Base-by-base conservation (phyloP, 148 eudicot genomes). In the Camellia lanceoleosa region DNA sequence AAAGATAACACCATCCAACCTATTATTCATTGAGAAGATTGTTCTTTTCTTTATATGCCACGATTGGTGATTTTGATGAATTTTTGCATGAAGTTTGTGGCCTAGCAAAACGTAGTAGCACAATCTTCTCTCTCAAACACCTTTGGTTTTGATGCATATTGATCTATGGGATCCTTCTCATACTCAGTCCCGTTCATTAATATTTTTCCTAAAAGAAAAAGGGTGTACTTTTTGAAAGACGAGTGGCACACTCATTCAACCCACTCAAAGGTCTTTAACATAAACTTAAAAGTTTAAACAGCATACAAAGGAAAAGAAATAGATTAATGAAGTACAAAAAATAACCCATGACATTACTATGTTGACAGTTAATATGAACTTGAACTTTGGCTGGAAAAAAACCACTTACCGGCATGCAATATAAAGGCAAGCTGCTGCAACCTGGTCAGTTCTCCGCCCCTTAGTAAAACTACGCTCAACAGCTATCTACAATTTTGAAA, bases 371-470 rank as follows among this genome's bases (percentile, higher is more conserved):
- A 58, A 58, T 41, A 56, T 56, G 7, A 58, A 74, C 16, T 58
- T 51, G 20, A 56, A 42, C 49, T 74, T 58, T 18, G 65, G 11
- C 23, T 16, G 60, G 68, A 52, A 4, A 30, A 63, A 76, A 63
- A 62, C 12, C 47, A 46, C 89, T 82, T 78, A 89, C 90, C 90
- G 86, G 69, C 92, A 89, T 44, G 87, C 83, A 73, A 89, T 89
- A 83, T 89, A 89, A 68, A 89, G 92, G 76, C 91, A 89, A 49
- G 89, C 88, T 71, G 90, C 90, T 63, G 80, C 86, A 79, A 89
- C 92, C 44, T 67, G 90, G 1, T 89, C 88, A 69, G 79, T 81
- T 80, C 82, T 84, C 60, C 92, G 88, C 38, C 90, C 92, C 56
- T 85, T 85, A 5, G 87, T 83, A 78, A 87, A 89, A 74, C 79